phyloP scores from a whole-genome alignment of 1,284 basidiomycete species.

The Blastosporella zonata region DNA sequence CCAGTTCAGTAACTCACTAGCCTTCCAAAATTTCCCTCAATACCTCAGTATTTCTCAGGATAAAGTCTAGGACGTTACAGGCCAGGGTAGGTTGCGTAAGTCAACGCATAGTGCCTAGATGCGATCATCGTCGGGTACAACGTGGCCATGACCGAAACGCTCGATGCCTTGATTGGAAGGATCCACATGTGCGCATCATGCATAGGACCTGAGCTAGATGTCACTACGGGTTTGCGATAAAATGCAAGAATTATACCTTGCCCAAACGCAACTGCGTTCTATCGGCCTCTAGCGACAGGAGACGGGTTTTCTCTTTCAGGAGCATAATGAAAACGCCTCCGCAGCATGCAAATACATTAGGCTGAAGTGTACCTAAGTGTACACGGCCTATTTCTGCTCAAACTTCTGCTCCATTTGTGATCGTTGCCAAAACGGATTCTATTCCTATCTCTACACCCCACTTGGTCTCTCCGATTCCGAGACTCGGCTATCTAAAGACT shows the following conservation, averaged over 20 bases:
- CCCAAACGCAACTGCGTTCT: not conserved
- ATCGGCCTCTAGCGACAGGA: not conserved
- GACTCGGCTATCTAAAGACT: constrained; percentile 12
- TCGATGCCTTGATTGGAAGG: not conserved
- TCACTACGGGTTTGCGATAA: not conserved
- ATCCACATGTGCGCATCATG: constrained; percentile 4
- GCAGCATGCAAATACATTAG: constrained; percentile 2
- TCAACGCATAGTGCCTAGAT: too few relatives aligned
- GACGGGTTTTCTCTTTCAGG: not conserved
- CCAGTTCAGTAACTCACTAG: too few relatives aligned
- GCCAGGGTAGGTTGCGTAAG: too few relatives aligned
- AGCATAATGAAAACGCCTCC: not conserved
- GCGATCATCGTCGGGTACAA: not conserved
- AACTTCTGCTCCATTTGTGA: not conserved
- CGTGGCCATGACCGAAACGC: not conserved
- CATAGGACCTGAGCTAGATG: not conserved
- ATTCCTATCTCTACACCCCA: constrained; percentile 7
- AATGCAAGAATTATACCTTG: not conserved
- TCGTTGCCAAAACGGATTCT: constrained; percentile 12
- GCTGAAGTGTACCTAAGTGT: not conserved
- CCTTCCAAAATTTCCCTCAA: too few relatives aligned
- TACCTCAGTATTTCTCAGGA: not conserved
- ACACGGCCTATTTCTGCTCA: too few relatives aligned
- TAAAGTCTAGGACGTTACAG: not conserved
- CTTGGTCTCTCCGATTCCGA: constrained; percentile 14